These are phyloP conservation scores for Phytophthora citricola DNA, from an alignment of 352 stramenopile genomes.

Conservation along the genomic window DNA sequence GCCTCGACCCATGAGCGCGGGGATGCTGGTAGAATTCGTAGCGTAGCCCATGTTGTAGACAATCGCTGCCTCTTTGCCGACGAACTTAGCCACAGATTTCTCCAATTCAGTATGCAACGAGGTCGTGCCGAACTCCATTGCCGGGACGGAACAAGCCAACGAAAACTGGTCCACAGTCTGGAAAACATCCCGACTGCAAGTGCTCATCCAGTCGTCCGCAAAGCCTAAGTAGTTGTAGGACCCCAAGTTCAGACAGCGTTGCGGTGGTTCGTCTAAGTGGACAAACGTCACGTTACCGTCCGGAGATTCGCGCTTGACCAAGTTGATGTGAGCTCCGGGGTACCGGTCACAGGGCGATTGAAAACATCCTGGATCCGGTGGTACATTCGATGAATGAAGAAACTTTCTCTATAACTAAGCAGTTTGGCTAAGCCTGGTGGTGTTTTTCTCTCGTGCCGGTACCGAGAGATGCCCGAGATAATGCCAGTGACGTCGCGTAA, in stretches of 20 bases:
- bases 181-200: constrained; percentile 94
- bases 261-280: constrained; percentile 65
- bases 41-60: constrained; percentile 99
- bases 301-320: constrained; percentile 92
- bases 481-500: constrained; percentile 71
- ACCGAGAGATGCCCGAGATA: constrained; percentile 76
- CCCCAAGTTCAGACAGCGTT: constrained; percentile 96
- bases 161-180: constrained; percentile 88
- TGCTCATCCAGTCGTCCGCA: constrained; percentile 98
- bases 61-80: constrained; percentile 96
- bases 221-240: constrained; percentile 99
- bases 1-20: constrained; percentile 93
- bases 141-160: constrained; percentile 71
- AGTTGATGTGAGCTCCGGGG: constrained; percentile 91
- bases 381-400: constrained; percentile 98
- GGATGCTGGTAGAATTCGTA: constrained; percentile 98
- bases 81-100: constrained; percentile 91
- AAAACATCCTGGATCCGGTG: constrained; percentile 96
- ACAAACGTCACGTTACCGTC: constrained; percentile 86
- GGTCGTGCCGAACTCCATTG: constrained; percentile 89
- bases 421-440: constrained; percentile 90
- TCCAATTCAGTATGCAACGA: constrained; percentile 95
- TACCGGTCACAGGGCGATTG: constrained; percentile 75
- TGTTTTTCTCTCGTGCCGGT: constrained; percentile 84
- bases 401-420: constrained; percentile 98